A percentile compares a stretch with the other conserved stretches of the same genome.
phyloP scores from a whole-genome alignment of 192 early-diverging fungal species.

The Neocallimastix lanati region DNA sequence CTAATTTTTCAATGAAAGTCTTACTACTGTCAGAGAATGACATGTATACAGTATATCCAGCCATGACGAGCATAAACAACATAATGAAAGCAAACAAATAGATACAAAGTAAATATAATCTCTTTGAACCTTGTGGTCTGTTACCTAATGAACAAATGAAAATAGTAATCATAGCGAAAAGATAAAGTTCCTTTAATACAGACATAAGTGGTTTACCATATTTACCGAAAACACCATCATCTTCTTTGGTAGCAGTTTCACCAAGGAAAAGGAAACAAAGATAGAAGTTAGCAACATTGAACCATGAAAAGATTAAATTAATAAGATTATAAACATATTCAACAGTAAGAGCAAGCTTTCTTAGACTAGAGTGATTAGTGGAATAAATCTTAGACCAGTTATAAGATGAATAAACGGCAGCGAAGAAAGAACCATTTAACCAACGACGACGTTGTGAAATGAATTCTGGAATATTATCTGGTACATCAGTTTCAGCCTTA shows the following conservation, averaged over 20 bases:
- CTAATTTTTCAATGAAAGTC: too few relatives aligned
- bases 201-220: background rate
- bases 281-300: constrained; percentile 32
- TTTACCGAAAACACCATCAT: background rate
- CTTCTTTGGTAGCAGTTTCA: constrained; percentile 17
- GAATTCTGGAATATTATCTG: constrained; percentile 71
- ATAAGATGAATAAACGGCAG: constrained; percentile 45
- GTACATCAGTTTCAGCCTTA: constrained; percentile 82
- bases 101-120: constrained; percentile 43
- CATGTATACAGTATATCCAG: constrained; percentile 4
- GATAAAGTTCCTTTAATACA: background rate
- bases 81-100: constrained; percentile 30
- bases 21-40: constrained; percentile 1
- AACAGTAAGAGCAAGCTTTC: constrained; percentile 43
- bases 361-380: constrained; percentile 36
- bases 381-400: constrained; percentile 40
- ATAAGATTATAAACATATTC: constrained; percentile 49
- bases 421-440: constrained; percentile 73
- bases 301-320: constrained; percentile 35
- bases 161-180: background rate
- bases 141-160: constrained; percentile 62
- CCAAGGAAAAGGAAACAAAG: constrained; percentile 37
- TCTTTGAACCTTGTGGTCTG: constrained; percentile 77
- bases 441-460: constrained; percentile 78
- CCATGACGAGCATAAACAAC: constrained; percentile 7